Percentiles rank a stretch among this genome's conserved stretches.
These are phyloP conservation scores for Fusarium nisikadoi DNA, from an alignment of 2,329 filamentous ascomycete genomes.

Conservation along the genomic window DNA sequence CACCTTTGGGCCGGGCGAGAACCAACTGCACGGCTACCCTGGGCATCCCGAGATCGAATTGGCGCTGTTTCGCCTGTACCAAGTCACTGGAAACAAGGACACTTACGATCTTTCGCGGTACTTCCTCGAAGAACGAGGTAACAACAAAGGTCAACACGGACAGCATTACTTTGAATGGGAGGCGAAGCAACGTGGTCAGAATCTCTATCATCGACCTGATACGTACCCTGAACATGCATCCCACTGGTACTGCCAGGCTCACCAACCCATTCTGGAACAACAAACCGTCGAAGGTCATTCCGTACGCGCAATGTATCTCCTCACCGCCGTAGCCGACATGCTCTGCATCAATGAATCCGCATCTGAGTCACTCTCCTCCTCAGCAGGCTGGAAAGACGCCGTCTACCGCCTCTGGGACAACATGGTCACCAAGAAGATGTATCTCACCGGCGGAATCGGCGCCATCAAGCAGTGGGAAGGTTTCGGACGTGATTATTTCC, in stretches of 20 bases:
- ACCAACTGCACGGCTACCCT: conserved; percentile 67
- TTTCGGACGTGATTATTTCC: conserved; percentile 34
- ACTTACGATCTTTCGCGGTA: conserved; percentile 62
- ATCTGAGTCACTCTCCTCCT: conserved; percentile 18
- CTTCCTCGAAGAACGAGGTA: conserved; percentile 70
- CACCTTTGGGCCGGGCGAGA: conserved; percentile 61
- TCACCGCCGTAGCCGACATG: conserved; percentile 67
- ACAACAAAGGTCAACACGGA: conserved; percentile 59
- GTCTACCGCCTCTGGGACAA: conserved; percentile 63
- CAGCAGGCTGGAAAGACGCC: conserved; percentile 51
- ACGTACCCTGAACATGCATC: conserved; percentile 55
- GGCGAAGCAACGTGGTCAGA: conserved; percentile 60
- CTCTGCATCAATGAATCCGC: conserved; percentile 35
- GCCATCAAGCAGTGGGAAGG: conserved; percentile 50
- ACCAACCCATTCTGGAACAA: conserved; percentile 61
- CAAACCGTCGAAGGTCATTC: conserved; percentile 62
- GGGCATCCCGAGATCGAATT: conserved; percentile 62
- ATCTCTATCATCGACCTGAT: conserved; percentile 57
- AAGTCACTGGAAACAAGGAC: conserved; percentile 48
- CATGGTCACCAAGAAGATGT: conserved; percentile 68
- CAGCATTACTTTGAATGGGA: conserved; percentile 66
- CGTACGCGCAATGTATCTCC: conserved; percentile 69
- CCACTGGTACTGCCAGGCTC: conserved; percentile 67
- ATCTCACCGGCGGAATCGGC: conserved; percentile 70
- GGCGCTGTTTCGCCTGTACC: conserved; percentile 53